Evolutionary conservation across 2,329 filamentous ascomycete genomes (phyloP).

Genomic region (Scleromitrula shiraiana): DNA sequence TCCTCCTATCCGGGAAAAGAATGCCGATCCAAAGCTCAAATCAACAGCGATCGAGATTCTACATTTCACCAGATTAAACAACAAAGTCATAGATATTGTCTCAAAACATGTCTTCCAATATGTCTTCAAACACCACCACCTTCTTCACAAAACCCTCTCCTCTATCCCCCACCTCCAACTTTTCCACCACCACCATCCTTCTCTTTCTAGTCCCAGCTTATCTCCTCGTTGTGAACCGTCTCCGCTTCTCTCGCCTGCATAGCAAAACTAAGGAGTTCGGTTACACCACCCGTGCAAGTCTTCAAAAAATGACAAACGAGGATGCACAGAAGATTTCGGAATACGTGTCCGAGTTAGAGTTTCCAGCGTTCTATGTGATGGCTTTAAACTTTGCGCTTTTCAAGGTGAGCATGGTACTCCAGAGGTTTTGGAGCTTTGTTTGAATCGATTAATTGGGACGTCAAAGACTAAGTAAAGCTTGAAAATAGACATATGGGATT

Average conservation of each 20-base stretch:
- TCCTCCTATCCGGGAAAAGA: too few species aligned
- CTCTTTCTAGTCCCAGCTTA: not conserved
- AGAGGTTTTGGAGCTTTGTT: too few species aligned
- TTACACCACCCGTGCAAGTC: slow-evolving; percentile 37
- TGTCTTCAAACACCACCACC: too few species aligned
- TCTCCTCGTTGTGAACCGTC: slow-evolving; percentile 11
- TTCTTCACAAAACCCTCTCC: too few species aligned
- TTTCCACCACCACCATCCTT: not conserved
- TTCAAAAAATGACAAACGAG: slow-evolving; percentile 44
- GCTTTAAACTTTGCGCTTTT: slow-evolving; percentile 52
- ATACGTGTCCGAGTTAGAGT: slow-evolving; percentile 42
- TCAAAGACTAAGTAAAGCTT: not conserved
- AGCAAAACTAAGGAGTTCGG: slow-evolving; percentile 34
- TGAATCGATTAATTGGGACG: too few species aligned
- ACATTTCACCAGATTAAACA: not conserved
- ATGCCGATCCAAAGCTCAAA: too few species aligned
- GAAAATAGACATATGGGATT: slow-evolving; percentile 44
- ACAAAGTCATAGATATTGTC: not conserved
- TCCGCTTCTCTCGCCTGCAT: slow-evolving; percentile 34
- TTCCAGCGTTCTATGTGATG: slow-evolving; percentile 43
- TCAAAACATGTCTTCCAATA: not conserved
- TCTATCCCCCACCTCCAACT: too few species aligned
- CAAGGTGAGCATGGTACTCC: slow-evolving; percentile 39
- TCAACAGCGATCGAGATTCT: too few species aligned
- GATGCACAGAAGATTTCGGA: slow-evolving; percentile 44